phyloP scores from a whole-genome alignment of 148 eudicot genomes.

The Spergularia bocconei region DNA sequence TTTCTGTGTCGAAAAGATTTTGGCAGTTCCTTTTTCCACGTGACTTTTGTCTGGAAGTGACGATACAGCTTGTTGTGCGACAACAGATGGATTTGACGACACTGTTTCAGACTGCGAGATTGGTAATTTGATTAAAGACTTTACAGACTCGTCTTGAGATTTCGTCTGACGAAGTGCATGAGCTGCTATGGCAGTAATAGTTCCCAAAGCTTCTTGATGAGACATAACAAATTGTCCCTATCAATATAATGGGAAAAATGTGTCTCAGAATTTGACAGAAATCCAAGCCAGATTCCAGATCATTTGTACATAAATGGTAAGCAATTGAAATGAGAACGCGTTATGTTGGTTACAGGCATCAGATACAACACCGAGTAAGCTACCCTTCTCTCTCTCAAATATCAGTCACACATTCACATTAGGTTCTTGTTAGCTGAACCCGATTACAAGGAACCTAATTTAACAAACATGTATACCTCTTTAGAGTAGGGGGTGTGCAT shows the following conservation, averaged over 20 bases:
- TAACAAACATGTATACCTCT: neutral
- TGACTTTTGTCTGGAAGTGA: constrained; percentile 15
- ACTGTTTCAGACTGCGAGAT: constrained; percentile 31
- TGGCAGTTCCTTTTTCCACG: neutral
- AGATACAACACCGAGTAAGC: neutral
- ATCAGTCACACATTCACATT: neutral
- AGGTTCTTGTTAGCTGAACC: neutral
- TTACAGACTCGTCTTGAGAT: constrained; percentile 24
- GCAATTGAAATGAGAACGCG: neutral
- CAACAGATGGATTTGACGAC: constrained; percentile 17
- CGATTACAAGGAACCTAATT: neutral
- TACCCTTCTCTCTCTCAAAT: neutral
- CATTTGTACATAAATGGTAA: neutral
- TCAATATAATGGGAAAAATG: constrained; percentile 10
- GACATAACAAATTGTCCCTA: constrained; percentile 48
- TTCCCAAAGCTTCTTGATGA: constrained; percentile 42
- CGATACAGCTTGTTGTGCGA: constrained; percentile 20
- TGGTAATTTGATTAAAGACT: constrained; percentile 31
- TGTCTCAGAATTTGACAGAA: neutral
- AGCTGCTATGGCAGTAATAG: constrained; percentile 42
- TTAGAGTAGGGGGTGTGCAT: neutral
- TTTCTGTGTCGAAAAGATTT: too few species aligned
- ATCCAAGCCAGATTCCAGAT: neutral
- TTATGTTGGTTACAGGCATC: neutral
- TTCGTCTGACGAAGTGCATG: constrained; percentile 32